Conservation (phyloP, 495 filamentous ascomycete species). For the Lophiotrema nucula region DNA sequence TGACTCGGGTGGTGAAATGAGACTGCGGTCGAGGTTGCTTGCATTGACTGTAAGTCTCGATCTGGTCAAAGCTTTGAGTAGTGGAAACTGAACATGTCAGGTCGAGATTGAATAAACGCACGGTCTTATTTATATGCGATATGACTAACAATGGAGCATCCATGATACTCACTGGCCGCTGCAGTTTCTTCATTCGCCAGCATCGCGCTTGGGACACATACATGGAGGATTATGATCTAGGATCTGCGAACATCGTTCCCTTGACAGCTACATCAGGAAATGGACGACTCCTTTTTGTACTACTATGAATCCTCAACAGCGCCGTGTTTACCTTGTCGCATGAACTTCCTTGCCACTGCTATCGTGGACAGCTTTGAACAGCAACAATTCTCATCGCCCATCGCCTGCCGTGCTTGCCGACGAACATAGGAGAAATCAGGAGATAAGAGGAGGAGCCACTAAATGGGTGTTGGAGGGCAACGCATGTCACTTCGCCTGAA, state of each 20-base stretch:
- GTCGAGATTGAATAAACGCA: constrained; percentile 1
- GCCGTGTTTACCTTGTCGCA: too few species aligned
- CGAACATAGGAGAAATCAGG: too few species aligned
- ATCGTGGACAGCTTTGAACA: too few species aligned
- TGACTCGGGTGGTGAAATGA: constrained; percentile 3
- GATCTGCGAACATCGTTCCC: not conserved
- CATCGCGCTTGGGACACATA: not conserved
- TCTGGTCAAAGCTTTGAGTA: constrained; percentile 22
- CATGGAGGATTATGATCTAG: not conserved
- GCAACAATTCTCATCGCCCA: too few species aligned
- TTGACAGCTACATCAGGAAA: not conserved
- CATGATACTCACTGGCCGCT: constrained; percentile 5
- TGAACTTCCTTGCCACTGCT: too few species aligned
- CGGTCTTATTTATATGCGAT: not conserved
- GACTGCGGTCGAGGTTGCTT: not conserved
- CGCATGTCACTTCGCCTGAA: too few species aligned
- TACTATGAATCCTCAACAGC: too few species aligned
- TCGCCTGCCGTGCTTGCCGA: too few species aligned
- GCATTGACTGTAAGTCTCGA: constrained; percentile 24
- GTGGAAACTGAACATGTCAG: constrained; percentile 22
- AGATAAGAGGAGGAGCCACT: too few species aligned
- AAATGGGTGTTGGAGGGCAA: too few species aligned
- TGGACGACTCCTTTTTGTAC: too few species aligned
- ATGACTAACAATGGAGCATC: not conserved
- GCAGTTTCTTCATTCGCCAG: not conserved